Percentiles rank a stretch among this genome's conserved stretches.
phyloP scores from a whole-genome alignment of 2,329 filamentous ascomycete species.

The Cadophora gregata region DNA sequence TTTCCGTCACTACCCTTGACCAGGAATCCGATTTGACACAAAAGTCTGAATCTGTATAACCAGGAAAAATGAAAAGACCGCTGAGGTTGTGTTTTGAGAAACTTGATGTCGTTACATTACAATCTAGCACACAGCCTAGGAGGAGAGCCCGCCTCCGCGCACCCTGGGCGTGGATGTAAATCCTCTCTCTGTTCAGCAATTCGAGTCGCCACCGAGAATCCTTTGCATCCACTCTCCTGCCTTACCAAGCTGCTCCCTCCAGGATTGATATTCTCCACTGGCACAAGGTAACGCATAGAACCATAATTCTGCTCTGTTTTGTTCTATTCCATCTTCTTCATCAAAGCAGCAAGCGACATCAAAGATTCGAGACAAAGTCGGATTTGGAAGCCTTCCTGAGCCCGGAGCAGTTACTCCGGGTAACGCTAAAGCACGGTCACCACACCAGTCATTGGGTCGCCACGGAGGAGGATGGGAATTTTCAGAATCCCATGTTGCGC shows the following conservation, averaged over 20 bases:
- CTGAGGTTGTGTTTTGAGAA: not conserved
- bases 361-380: not conserved
- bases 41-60: too few species aligned
- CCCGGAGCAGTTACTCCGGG: conserved; percentile 3
- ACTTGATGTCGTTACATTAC: not conserved
- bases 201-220: too few species aligned
- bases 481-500: conserved; percentile 3
- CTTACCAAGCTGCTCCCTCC: too few species aligned
- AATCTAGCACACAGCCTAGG: too few species aligned
- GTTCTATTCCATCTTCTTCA: not conserved
- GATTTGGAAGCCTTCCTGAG: not conserved
- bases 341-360: not conserved
- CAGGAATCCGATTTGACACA: too few species aligned
- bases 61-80: too few species aligned
- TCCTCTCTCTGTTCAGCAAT: too few species aligned
- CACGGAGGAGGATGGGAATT: not conserved
- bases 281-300: too few species aligned
- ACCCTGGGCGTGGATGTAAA: not conserved
- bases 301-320: too few species aligned
- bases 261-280: too few species aligned
- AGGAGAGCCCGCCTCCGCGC: not conserved
- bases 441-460: conserved; percentile 1
- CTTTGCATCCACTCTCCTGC: too few species aligned
- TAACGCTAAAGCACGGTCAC: not conserved
- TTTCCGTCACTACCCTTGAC: too few species aligned